Conservation (phyloP, 2,329 filamentous ascomycete species). For the Fusarium sp. region DNA sequence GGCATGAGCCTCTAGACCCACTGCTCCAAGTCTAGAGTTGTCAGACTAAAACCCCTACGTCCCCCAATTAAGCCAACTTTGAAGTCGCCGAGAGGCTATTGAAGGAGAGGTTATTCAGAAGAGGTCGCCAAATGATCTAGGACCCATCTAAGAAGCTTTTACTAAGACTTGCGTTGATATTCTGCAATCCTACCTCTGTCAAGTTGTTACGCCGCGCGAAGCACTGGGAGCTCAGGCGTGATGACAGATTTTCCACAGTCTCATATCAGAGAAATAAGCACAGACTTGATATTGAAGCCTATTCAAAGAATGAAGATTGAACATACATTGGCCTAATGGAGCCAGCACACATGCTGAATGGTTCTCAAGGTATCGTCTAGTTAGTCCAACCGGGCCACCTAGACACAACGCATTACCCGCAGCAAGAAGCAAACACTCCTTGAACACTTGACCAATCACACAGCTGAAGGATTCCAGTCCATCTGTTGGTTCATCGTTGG, state of each 20-base stretch:
- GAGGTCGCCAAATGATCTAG: accelerated
- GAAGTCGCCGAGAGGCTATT: not conserved
- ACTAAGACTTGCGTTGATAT: not conserved
- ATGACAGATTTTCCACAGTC: not conserved
- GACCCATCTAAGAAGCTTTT: not conserved
- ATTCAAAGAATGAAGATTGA: not conserved
- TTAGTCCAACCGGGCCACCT: not conserved
- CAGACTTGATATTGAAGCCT: not conserved
- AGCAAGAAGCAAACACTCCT: not conserved
- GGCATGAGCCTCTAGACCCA: not conserved
- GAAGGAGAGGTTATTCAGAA: not conserved
- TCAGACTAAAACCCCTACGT: not conserved
- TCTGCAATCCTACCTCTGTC: not conserved
- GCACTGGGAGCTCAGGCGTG: not conserved
- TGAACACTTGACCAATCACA: not conserved
- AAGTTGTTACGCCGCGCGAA: not conserved
- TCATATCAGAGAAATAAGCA: not conserved
- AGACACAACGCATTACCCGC: not conserved
- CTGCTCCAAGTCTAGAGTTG: not conserved
- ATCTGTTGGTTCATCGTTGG: not conserved
- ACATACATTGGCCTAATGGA: too few species aligned
- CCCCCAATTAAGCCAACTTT: not conserved
- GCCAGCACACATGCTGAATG: not conserved
- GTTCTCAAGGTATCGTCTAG: not conserved
- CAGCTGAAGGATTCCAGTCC: not conserved